A percentile compares a stretch with the other conserved stretches of the same genome.
Evolutionary conservation across 495 filamentous ascomycete species (phyloP).

Genomic region (Penicillium herquei): DNA sequence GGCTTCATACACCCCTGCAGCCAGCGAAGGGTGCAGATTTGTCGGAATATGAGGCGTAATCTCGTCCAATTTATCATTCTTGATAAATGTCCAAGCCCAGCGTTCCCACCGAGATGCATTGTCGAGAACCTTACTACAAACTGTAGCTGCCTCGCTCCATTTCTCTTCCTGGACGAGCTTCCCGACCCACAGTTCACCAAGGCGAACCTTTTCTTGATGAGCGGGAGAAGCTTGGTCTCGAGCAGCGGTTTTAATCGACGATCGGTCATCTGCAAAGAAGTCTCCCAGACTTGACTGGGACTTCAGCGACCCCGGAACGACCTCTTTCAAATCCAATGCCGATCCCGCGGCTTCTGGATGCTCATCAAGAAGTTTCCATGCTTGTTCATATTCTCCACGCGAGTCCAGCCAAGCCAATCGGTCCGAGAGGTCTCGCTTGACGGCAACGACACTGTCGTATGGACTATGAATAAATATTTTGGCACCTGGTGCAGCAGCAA

Average conservation of each 20-base stretch:
- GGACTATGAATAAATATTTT: slow-evolving; percentile 97
- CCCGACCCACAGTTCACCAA: slow-evolving; percentile 90
- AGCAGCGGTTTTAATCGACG: slow-evolving; percentile 54
- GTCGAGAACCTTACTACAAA: slow-evolving; percentile 76
- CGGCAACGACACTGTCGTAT: slow-evolving; percentile 87
- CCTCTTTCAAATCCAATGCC: slow-evolving; percentile 47
- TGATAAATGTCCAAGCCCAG: slow-evolving; percentile 88
- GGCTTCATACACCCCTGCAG: slow-evolving; percentile 79
- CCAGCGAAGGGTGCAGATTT: slow-evolving; percentile 72
- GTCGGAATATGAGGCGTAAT: slow-evolving; percentile 82
- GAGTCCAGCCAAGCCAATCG: slow-evolving; percentile 82
- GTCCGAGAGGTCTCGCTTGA: slow-evolving; percentile 79
- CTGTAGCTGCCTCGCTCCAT: slow-evolving; percentile 73
- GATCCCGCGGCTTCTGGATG: slow-evolving; percentile 59
- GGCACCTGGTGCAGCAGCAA: slow-evolving; percentile 61
- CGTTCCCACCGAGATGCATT: slow-evolving; percentile 87
- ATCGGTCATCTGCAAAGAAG: slow-evolving; percentile 72
- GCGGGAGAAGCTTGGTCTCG: slow-evolving; percentile 54
- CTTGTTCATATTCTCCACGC: slow-evolving; percentile 73
- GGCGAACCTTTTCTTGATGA: slow-evolving; percentile 85
- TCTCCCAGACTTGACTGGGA: slow-evolving; percentile 62
- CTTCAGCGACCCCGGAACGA: slow-evolving; percentile 53
- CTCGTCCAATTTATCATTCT: slow-evolving; percentile 80
- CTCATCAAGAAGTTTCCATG: slow-evolving; percentile 83
- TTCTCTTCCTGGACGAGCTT: slow-evolving; percentile 70